phyloP scores from a whole-genome alignment of 352 stramenopile genomes.

The Elongisporangium prolatum region DNA sequence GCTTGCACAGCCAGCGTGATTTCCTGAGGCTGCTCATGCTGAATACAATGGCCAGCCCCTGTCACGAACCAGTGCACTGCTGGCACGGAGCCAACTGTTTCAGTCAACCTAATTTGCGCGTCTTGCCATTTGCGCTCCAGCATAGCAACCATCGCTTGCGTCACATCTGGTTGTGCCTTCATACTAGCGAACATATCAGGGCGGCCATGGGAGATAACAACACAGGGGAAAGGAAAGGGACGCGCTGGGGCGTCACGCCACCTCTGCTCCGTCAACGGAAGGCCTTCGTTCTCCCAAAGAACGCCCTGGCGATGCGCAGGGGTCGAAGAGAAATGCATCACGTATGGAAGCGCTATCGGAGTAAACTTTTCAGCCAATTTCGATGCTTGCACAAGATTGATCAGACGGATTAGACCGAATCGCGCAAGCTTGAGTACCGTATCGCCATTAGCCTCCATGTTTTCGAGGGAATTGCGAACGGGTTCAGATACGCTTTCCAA shows the following conservation, averaged over 20 bases:
- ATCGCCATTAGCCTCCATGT: conserved; percentile 60
- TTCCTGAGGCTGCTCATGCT: conserved; percentile 66
- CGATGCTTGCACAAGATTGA: conserved; percentile 56
- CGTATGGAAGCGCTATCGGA: conserved; percentile 38
- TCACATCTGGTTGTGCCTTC: conserved; percentile 48
- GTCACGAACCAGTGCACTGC: conserved; percentile 46
- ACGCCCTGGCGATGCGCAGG: conserved; percentile 56
- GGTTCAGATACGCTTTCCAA: conserved; percentile 60
- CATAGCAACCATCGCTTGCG: conserved; percentile 24
- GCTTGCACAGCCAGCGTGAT: conserved; percentile 48
- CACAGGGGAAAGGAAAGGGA: conserved; percentile 33
- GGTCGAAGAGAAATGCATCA: conserved; percentile 61
- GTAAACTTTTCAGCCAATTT: conserved; percentile 59
- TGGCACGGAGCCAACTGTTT: conserved; percentile 28
- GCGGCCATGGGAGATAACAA: conserved; percentile 67
- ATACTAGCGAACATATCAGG: conserved; percentile 67
- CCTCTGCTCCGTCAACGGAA: conserved; percentile 53
- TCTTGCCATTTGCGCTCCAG: conserved; percentile 68
- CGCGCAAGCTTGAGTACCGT: conserved; percentile 47
- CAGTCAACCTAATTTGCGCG: conserved; percentile 46
- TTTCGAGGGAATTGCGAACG: conserved; percentile 41
- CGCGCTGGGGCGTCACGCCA: conserved; percentile 32
- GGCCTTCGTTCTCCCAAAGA: conserved; percentile 46
- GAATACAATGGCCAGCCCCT: conserved; percentile 64
- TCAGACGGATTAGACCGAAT: conserved; percentile 62